phyloP scores from a whole-genome alignment of 345 rosid species.

The Euphorbia tirucalli region DNA sequence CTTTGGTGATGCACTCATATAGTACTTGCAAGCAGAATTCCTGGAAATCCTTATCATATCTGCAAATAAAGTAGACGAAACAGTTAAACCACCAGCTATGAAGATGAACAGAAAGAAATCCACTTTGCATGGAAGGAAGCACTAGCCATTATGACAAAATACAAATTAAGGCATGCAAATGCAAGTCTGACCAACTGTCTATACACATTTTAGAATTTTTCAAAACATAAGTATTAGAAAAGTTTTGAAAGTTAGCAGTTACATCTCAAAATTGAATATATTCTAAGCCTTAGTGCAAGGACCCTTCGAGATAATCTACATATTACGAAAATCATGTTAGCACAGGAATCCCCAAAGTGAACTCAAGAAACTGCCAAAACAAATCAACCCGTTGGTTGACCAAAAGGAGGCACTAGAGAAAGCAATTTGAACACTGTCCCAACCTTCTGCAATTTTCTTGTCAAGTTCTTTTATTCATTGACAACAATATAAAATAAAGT shows the following conservation, averaged over 20 bases:
- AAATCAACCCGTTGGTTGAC: no score
- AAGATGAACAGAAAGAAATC: background rate
- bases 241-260: no score
- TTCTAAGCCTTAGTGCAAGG: background rate
- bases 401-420: background rate
- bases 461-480: background rate
- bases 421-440: background rate
- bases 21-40: constrained; percentile 94
- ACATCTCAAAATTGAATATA: background rate
- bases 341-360: background rate
- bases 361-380: background rate
- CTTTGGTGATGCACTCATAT: constrained; percentile 95
- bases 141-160: background rate
- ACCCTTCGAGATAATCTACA: background rate
- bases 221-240: background rate
- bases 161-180: background rate
- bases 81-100: background rate
- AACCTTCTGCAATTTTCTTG: background rate
- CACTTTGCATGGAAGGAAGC: background rate
- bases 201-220: background rate
- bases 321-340: background rate
- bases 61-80: constrained; percentile 35
- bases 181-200: background rate
- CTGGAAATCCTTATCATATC: constrained; percentile 81
- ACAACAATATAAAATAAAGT: background rate